Conservation (phyloP, 306 rosid genomes). For the Acacia acuminata region DNA sequence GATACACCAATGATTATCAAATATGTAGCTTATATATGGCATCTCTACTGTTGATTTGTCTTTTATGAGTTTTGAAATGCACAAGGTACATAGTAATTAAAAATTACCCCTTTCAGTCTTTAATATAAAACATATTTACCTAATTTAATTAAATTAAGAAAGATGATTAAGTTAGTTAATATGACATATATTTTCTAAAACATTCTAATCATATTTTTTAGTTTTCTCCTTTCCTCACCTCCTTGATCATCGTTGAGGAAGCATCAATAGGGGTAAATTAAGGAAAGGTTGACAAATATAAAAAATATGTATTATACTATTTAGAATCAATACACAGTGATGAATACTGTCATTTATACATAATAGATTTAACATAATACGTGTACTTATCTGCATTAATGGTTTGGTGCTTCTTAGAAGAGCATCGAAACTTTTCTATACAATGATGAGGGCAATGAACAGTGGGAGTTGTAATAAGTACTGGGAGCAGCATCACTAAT, state of each 20-base stretch:
- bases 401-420: background rate
- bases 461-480: background rate
- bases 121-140: too few relatives aligned
- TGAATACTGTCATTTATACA: background rate
- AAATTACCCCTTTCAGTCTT: too few relatives aligned
- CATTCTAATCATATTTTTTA: accelerated
- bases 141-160: too few relatives aligned
- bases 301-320: too few relatives aligned
- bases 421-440: background rate
- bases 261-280: too few relatives aligned
- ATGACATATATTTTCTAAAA: too few relatives aligned
- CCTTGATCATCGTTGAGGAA: too few relatives aligned
- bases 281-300: too few relatives aligned
- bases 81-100: background rate
- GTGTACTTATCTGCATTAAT: background rate
- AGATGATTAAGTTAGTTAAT: too few relatives aligned
- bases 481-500: background rate
- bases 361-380: background rate
- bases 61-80: background rate
- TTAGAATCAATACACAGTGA: too few relatives aligned
- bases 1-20: background rate
- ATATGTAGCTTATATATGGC: background rate
- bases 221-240: too few relatives aligned
- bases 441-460: background rate
- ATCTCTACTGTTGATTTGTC: too few relatives aligned